Conservation (phyloP, 768 basidiomycete species). For the Hydnomerulius pinastri region DNA sequence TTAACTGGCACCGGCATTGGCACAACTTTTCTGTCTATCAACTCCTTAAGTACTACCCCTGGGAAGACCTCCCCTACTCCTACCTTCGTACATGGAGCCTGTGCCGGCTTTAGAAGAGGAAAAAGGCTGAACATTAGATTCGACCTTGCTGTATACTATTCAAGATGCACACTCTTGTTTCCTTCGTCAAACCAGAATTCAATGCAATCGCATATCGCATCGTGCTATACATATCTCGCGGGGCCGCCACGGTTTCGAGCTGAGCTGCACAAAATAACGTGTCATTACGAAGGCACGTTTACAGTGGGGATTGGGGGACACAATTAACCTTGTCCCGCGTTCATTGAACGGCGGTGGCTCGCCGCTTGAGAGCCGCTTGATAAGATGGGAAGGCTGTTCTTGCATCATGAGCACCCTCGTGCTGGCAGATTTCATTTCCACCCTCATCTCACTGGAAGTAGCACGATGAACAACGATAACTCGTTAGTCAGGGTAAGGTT, state of each 20-base stretch:
- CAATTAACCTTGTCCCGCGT: not conserved
- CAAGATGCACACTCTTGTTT: constrained; percentile 13
- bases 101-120: constrained; percentile 20
- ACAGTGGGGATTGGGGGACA: constrained; percentile 15
- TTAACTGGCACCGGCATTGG: too few species aligned
- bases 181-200: not conserved
- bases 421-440: too few species aligned
- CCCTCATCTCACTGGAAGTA: not conserved
- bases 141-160: constrained; percentile 15
- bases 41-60: constrained; percentile 13
- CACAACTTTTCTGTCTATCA: too few species aligned
- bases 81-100: not conserved
- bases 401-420: not conserved
- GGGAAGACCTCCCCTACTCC: not conserved
- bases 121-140: constrained; percentile 5
- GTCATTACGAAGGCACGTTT: constrained; percentile 1
- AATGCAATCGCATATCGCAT: constrained; percentile 6
- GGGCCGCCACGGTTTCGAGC: constrained; percentile 8
- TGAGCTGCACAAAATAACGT: not conserved
- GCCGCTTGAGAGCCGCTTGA: not conserved
- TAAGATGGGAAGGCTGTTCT: not conserved
- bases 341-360: not conserved
- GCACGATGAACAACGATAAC: not conserved
- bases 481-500: too few species aligned
- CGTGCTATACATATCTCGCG: not conserved